Evolutionary conservation across 2,329 filamentous ascomycete species (phyloP), one percentile per base, ranked within the genome.

Genomic region (Daldinia eschscholtzii): DNA sequence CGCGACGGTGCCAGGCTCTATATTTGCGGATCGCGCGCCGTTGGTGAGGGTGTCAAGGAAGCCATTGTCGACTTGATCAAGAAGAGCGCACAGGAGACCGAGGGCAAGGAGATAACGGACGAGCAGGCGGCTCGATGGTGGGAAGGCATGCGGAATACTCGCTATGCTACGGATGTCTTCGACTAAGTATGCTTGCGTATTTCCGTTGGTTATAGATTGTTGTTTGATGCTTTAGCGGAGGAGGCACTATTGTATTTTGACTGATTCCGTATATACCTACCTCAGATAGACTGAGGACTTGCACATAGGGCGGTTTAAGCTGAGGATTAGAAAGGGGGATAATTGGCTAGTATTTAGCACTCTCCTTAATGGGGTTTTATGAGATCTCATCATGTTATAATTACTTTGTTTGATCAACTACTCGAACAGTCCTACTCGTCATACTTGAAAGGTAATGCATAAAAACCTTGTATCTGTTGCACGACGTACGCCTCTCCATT

Each of bases 151-250:
- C 77, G 83, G 65, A 88, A 89, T 63, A 84, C 86, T 77, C 79
- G 88, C 28, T 90, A 86, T 71, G 85, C 86, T 15, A 87, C 84
- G 2, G 88, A 90, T 79, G 87, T 90, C 13, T 90, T 90, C 81
- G 85, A 87, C 70, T 87, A 58, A 72, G 53, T 20, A 9, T 37
- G 30, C 18, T 55, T 37, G 33, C n/a, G 10, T 39, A 30, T 10
- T 50, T 6, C 1, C 26, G 2, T 30, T 28, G 5, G 4, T 7
- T n/a, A 35, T 20, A 35, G 26, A 42, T 61, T 61, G 20, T 55
- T 35, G 57, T 23, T 46, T 33, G 26, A 20, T 57, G 13, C 26
- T 35, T 44, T 13, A 20, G 15, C 33, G 6, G 42, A 41, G 33
- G 33, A n/a, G 15, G 30, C 2, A 10, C 7, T 7, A 18, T 56